Conservation (phyloP, 331 rosid species). For the Arachis monticola region DNA sequence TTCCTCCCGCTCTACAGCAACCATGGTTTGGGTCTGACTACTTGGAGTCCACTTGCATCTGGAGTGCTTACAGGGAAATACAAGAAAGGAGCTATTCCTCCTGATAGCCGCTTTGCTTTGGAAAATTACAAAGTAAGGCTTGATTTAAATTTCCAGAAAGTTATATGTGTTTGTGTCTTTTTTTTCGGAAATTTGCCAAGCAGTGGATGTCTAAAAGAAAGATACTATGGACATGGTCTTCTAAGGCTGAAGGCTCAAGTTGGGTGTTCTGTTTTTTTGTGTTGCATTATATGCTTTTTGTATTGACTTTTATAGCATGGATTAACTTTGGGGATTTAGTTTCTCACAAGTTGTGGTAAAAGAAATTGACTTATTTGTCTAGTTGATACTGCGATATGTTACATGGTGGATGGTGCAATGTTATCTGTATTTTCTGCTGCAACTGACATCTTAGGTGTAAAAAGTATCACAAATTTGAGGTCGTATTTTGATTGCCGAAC, state of each 20-base stretch:
- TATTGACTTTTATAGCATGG: not conserved
- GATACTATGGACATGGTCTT: not conserved
- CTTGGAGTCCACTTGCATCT: slow-evolving; percentile 97
- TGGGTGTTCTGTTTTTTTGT: not conserved
- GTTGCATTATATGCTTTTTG: not conserved
- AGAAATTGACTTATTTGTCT: not conserved
- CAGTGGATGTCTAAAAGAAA: not conserved
- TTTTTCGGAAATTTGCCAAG: not conserved
- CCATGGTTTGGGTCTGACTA: slow-evolving; percentile 84
- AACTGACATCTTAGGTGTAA: not conserved
- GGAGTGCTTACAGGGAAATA: slow-evolving; percentile 99
- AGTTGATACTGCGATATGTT: not conserved
- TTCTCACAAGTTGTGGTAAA: not conserved
- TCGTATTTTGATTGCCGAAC: not conserved
- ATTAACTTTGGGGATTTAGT: not conserved
- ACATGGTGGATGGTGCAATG: not conserved
- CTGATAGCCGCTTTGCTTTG: slow-evolving; percentile 92
- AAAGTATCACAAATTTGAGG: not conserved
- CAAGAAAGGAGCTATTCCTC: slow-evolving; percentile 78
- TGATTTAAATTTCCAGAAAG: not conserved
- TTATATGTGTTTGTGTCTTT: not conserved
- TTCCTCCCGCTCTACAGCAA: slow-evolving; percentile 77
- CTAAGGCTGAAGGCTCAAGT: not conserved
- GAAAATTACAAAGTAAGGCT: slow-evolving; percentile 86
- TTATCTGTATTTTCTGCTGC: not conserved